phyloP scores from a whole-genome alignment of 345 rosid genomes.

The Salix caprea region DNA sequence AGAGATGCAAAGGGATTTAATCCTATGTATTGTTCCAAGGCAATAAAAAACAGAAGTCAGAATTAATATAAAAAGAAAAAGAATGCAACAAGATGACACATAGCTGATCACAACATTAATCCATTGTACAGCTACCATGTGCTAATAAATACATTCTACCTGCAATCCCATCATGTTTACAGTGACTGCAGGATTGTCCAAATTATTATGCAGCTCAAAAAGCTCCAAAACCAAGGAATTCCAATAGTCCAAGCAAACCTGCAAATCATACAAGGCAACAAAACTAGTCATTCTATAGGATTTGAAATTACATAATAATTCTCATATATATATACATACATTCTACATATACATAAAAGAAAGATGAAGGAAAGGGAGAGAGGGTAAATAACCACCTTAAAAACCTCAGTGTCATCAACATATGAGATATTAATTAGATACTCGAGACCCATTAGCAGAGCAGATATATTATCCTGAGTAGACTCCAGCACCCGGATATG shows the following conservation, averaged over 20 bases:
- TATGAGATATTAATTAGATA: conserved; percentile 85
- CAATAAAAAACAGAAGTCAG: background rate
- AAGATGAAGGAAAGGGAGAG: background rate
- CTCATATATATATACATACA: background rate
- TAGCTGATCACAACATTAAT: background rate
- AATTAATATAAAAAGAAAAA: background rate
- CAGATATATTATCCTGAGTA: conserved; percentile 56
- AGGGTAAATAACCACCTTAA: conserved; percentile 52
- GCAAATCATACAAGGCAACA: conserved; percentile 1
- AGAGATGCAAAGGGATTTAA: background rate
- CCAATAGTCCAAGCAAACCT: conserved; percentile 99
- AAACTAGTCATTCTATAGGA: background rate
- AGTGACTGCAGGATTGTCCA: conserved; percentile 73
- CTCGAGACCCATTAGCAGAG: conserved; percentile 75
- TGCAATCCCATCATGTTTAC: conserved; percentile 76
- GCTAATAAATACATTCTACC: conserved; percentile 34
- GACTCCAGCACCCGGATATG: conserved; percentile 85
- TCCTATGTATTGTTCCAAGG: background rate
- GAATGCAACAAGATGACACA: background rate
- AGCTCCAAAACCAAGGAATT: conserved; percentile 85
- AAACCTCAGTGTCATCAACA: conserved; percentile 98
- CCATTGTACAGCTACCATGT: background rate
- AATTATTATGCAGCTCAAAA: conserved; percentile 75
- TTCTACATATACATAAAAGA: background rate
- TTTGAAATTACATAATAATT: background rate